These are phyloP conservation scores for Talaromyces sp. DNA, from an alignment of 2,329 filamentous ascomycete genomes.

Conservation along the genomic window DNA sequence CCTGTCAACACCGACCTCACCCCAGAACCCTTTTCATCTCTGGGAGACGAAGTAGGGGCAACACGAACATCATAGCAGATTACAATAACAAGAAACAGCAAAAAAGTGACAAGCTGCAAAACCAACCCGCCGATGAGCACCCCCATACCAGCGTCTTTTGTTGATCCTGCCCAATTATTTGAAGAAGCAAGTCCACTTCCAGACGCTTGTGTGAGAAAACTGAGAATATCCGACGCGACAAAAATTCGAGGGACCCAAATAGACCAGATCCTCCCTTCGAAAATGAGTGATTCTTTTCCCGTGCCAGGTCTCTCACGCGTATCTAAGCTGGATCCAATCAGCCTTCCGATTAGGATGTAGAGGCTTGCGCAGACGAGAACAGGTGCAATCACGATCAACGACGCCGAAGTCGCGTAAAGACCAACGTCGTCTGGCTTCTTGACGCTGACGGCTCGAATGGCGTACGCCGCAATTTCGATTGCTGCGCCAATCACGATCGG, in stretches of 20 bases:
- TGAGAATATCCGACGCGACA: conserved; percentile 30
- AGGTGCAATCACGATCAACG: conserved; percentile 37
- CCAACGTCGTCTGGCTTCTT: conserved; percentile 34
- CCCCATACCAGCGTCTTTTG: conserved; percentile 18
- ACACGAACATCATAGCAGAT: conserved; percentile 26
- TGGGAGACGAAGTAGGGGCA: conserved; percentile 12
- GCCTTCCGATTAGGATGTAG: conserved; percentile 34
- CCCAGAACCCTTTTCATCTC: conserved; percentile 1
- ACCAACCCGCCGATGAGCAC: conserved; percentile 30
- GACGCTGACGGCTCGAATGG: conserved; percentile 37
- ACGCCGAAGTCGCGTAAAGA: conserved; percentile 40
- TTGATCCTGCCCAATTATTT: conserved; percentile 24
- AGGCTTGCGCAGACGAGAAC: conserved; percentile 28
- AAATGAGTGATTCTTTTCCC: conserved; percentile 24
- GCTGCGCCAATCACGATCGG: conserved; percentile 17
- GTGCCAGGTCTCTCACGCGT: conserved; percentile 16
- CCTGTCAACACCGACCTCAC: conserved; percentile 21
- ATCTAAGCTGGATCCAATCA: conserved; percentile 23
- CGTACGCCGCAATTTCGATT: conserved; percentile 44
- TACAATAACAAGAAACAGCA: conserved; percentile 27
- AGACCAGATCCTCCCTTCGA: neutral
- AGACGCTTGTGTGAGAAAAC: conserved; percentile 32
- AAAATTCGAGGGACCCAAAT: conserved; percentile 33
- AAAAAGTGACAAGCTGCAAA: conserved; percentile 31
- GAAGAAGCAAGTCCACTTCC: conserved; percentile 13